Evolutionary conservation across 768 basidiomycete species (phyloP).

Genomic region (Tricholoma furcatifolium): DNA sequence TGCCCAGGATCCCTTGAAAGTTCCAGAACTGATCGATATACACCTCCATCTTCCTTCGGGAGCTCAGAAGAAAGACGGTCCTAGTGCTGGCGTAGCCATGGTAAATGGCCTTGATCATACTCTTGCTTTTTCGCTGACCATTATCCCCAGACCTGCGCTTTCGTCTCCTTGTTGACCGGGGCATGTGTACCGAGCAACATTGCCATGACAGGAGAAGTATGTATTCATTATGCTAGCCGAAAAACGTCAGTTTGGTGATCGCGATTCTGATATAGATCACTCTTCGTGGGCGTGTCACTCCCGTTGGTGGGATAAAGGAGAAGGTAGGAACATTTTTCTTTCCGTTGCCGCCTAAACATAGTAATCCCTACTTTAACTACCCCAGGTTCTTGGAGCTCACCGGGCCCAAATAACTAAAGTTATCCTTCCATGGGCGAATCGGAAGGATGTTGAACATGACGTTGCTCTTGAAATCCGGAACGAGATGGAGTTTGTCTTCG

Average conservation of each 20-base stretch:
- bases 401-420: conserved; percentile 82
- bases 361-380: not conserved
- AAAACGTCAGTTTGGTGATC: not conserved
- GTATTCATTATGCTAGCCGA: conserved; percentile 5
- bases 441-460: conserved; percentile 87
- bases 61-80: conserved; percentile 92
- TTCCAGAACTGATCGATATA: conserved; percentile 72
- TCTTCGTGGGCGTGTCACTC: conserved; percentile 74
- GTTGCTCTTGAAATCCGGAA: conserved; percentile 69
- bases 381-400: conserved; percentile 78
- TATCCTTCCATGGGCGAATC: conserved; percentile 81
- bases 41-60: conserved; percentile 90
- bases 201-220: conserved; percentile 90
- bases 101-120: conserved; percentile 34
- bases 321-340: conserved; percentile 37
- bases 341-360: not conserved
- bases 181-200: conserved; percentile 67
- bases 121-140: not conserved
- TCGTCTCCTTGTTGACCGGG: conserved; percentile 82
- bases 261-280: conserved; percentile 54
- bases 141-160: conserved; percentile 65
- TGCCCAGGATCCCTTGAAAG: conserved; percentile 72
- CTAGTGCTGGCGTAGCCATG: conserved; percentile 89
- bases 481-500: conserved; percentile 82
- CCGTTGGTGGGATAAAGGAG: conserved; percentile 92